Evolutionary conservation across 2,329 filamentous ascomycete genomes (phyloP).

Genomic region (Leptoxyphium fumago): DNA sequence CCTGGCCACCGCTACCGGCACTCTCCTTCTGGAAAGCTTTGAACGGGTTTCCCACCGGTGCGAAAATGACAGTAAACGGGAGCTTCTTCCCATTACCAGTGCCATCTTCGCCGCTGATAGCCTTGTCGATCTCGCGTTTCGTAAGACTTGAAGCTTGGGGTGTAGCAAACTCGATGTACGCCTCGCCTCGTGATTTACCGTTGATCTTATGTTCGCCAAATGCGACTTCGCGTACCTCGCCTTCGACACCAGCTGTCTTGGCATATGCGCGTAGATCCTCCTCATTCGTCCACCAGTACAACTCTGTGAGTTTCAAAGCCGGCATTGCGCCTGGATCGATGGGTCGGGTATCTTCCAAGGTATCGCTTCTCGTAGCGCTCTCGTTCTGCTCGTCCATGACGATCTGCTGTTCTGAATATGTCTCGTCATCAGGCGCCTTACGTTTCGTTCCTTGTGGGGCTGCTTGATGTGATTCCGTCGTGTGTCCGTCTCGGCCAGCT

Average conservation of each 20-base stretch:
- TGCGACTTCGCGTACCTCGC: slow-evolving; percentile 78
- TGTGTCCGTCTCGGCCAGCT: slow-evolving; percentile 15
- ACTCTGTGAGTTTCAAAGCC: slow-evolving; percentile 72
- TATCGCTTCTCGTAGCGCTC: slow-evolving; percentile 1
- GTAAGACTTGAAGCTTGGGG: slow-evolving; percentile 73
- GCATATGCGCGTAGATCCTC: slow-evolving; percentile 87
- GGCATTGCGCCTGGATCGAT: slow-evolving; percentile 47
- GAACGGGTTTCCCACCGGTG: slow-evolving; percentile 54
- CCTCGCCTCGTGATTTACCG: slow-evolving; percentile 90
- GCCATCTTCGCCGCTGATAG: slow-evolving; percentile 6
- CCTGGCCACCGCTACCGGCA: slow-evolving; percentile 4
- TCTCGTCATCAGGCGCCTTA: slow-evolving; percentile 42
- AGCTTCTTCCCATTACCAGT: slow-evolving; percentile 7
- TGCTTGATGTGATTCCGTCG: slow-evolving; percentile 18
- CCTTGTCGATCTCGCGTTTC: slow-evolving; percentile 61
- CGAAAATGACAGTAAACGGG: slow-evolving; percentile 7
- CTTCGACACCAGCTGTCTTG: slow-evolving; percentile 62
- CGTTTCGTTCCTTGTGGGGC: slow-evolving; percentile 46
- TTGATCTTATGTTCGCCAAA: slow-evolving; percentile 99
- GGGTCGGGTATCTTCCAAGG: slow-evolving; percentile 21
- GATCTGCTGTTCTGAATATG: neutral
- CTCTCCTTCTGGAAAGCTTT: slow-evolving; percentile 77
- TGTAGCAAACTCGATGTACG: slow-evolving; percentile 71
- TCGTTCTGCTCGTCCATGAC: slow-evolving; percentile 2
- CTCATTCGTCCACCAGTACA: slow-evolving; percentile 95